A percentile compares a stretch with the other conserved stretches of the same genome.
phyloP scores from a whole-genome alignment of 306 rosid genomes.

The Vigna angularis region DNA sequence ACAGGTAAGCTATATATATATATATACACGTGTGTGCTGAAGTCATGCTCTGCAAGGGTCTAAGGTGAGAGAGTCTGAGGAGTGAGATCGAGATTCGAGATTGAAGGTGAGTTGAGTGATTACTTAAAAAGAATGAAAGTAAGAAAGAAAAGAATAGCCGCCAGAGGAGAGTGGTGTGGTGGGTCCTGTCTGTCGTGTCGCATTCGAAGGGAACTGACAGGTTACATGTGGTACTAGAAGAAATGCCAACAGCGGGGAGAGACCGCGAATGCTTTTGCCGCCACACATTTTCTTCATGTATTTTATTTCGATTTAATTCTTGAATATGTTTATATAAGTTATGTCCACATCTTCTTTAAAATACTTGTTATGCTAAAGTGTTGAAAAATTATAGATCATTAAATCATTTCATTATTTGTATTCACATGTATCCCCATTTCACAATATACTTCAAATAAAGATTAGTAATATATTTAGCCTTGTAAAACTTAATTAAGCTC shows the following conservation, averaged over 20 bases:
- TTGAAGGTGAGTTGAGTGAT: not conserved
- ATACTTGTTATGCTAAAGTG: too few relatives aligned
- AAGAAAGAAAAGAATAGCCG: slow-evolving; percentile 11
- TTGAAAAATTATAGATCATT: too few relatives aligned
- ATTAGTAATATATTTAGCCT: too few relatives aligned
- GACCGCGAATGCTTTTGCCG: not conserved
- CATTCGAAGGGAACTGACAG: not conserved
- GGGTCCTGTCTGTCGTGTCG: not conserved
- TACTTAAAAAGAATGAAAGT: not conserved
- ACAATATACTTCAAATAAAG: too few relatives aligned
- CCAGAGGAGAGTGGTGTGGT: not conserved
- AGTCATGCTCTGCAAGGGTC: not conserved
- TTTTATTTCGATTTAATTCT: too few relatives aligned
- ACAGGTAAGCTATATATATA: not conserved
- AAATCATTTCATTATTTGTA: too few relatives aligned
- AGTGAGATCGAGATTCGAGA: not conserved
- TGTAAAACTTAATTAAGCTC: too few relatives aligned
- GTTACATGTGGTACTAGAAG: too few relatives aligned
- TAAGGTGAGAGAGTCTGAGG: not conserved
- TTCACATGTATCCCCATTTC: too few relatives aligned
- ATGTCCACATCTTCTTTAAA: too few relatives aligned
- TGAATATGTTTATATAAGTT: too few relatives aligned
- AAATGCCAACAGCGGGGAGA: not conserved
- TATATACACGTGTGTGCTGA: not conserved
- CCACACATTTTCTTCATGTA: not conserved